Evolutionary conservation across 1,284 basidiomycete species (phyloP), one percentile per base, ranked within the genome.

Genomic region (Coniophora puteana): DNA sequence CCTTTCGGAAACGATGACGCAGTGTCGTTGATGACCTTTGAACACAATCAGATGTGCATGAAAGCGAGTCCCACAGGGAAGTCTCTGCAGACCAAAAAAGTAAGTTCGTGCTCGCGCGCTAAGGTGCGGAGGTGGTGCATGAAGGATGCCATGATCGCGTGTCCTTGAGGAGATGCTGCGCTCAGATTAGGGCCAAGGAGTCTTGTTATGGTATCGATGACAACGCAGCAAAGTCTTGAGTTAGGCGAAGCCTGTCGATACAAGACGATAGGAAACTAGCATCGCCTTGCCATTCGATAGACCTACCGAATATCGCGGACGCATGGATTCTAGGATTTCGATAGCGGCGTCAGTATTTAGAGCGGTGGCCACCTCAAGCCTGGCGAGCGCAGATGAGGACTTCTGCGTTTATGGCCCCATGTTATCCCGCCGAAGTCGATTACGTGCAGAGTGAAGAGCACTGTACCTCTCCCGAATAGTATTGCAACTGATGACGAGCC

Each of bases 111-210:
- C 1, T 54, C 59, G 27, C 69, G 70, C 3, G 81, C 71, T 27
- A 83, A 57, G 3, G 54, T 52, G 25, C 76, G 76, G 16, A 89
- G 67, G 44, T 79, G 71, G 2, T 70, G 73, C 80, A 88, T 86
- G 46, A 88, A 76, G 1, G 71, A 71, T 1, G 72, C 72, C 82
- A 89, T 85, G n/a, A 75, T 63, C 0, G 85, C 80, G 55, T 89
- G 86, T 3, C 86, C 87, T 65, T 87, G 78, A 1, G 83, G 75
- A 5, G 84, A 81, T 3, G 74, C 65, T 1, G 73, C 74, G 48
- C 74, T 83, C n/a, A 89, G 63, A 36, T 74, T 64, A 1, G 82
- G 77, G 8, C 74, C 69, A n/a, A 89, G 57, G n/a, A 89, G 65
- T 11, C 78, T 62, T 2, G 85, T 83, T 26, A 88, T 65, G 14